phyloP scores from a whole-genome alignment of 1,284 basidiomycete genomes.

The Tilletia caries region DNA sequence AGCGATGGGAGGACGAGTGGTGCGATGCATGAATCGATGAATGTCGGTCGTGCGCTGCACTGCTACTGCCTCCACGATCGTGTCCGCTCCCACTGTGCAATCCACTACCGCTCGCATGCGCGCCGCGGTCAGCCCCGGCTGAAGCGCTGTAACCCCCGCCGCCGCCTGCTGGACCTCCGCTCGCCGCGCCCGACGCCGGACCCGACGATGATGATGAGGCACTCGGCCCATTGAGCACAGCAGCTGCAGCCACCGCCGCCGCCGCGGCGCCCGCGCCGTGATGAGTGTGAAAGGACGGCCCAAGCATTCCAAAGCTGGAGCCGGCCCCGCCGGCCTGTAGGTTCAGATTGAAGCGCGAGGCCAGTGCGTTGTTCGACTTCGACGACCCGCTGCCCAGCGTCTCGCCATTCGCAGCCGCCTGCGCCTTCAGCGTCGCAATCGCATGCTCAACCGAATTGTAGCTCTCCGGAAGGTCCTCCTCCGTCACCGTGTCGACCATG shows the following conservation, averaged over 20 bases:
- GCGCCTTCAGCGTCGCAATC: conserved; percentile 19
- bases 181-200: background rate
- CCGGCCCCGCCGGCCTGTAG: conserved; percentile 20
- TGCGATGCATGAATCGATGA: too few species aligned
- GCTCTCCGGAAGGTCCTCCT: background rate
- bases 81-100: too few species aligned
- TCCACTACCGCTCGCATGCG: background rate
- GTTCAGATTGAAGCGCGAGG: background rate
- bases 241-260: conserved; percentile 19
- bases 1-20: too few species aligned
- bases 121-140: background rate
- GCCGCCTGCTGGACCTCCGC: conserved; percentile 20
- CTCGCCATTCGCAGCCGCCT: background rate
- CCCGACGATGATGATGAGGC: conserved; percentile 23
- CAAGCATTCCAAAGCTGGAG: conserved; percentile 14
- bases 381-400: background rate
- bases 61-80: too few species aligned
- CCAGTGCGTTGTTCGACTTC: background rate
- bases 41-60: too few species aligned
- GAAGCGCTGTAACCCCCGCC: conserved; percentile 33
- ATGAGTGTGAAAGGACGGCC: conserved; percentile 18
- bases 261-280: conserved; percentile 15
- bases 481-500: background rate
- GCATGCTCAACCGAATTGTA: conserved; percentile 3
- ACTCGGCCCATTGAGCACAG: conserved; percentile 24